Conservation (phyloP, 2,329 filamentous ascomycete genomes). For the Nannizziopsis arthrosporioides region DNA sequence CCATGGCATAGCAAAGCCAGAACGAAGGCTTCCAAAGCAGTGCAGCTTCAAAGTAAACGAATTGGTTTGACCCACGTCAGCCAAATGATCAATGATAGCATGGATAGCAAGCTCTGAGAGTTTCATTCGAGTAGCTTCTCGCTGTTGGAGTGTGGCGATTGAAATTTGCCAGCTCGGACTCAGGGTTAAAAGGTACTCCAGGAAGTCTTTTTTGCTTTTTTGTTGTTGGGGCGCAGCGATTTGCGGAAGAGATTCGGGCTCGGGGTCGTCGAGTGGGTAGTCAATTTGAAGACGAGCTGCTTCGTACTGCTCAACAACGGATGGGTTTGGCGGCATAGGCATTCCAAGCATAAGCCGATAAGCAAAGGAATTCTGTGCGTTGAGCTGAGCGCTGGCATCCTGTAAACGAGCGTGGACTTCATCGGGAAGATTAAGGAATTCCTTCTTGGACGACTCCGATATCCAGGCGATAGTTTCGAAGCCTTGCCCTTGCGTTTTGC, state of each 20-base stretch:
- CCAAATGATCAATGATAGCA: slow-evolving; percentile 5
- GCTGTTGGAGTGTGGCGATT: not conserved
- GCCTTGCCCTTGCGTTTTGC: slow-evolving; percentile 6
- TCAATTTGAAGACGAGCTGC: slow-evolving; percentile 13
- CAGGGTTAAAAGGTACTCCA: slow-evolving; percentile 6
- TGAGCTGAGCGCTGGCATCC: slow-evolving; percentile 13
- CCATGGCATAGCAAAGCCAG: slow-evolving; percentile 75
- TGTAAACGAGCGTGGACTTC: slow-evolving; percentile 13
- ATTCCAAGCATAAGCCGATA: not conserved
- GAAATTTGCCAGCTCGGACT: slow-evolving; percentile 8
- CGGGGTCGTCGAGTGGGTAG: not conserved
- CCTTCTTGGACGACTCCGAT: slow-evolving; percentile 4
- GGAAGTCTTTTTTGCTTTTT: slow-evolving; percentile 5
- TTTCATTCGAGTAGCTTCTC: slow-evolving; percentile 7
- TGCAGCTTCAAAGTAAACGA: slow-evolving; percentile 35
- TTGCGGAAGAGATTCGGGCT: not conserved
- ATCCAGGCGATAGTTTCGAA: slow-evolving; percentile 10
- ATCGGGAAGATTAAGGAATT: slow-evolving; percentile 11
- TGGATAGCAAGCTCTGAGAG: not conserved
- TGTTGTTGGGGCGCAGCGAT: not conserved
- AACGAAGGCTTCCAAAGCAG: slow-evolving; percentile 69
- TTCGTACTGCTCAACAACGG: slow-evolving; percentile 12
- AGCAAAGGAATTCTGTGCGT: slow-evolving; percentile 7
- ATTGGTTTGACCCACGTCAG: not conserved
- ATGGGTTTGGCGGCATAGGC: not conserved